Conservation (phyloP, 2,329 filamentous ascomycete species). For the Arachnopeziza araneosa region DNA sequence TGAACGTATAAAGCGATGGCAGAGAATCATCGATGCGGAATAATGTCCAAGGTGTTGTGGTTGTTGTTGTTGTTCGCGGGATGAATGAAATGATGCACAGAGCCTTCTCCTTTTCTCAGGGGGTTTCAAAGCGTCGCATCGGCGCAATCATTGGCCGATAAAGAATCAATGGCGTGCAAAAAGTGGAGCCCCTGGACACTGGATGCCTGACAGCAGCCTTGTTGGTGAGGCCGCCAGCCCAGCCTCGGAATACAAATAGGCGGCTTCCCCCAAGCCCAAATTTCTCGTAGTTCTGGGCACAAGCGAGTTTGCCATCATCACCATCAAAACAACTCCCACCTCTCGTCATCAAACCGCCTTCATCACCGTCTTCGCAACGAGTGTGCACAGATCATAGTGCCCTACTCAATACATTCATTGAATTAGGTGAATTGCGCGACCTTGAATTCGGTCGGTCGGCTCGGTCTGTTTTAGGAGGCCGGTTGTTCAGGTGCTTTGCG, state of each 20-base stretch:
- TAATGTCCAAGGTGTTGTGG: no score
- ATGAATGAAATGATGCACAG: neutral
- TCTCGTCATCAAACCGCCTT: neutral
- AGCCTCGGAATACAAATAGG: neutral
- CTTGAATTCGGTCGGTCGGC: slow-evolving; percentile 1
- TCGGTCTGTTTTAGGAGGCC: slow-evolving; percentile 6
- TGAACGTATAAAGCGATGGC: neutral
- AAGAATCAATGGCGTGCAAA: neutral
- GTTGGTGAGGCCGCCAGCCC: neutral
- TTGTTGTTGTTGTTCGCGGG: neutral
- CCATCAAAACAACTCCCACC: neutral
- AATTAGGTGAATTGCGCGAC: slow-evolving; percentile 16
- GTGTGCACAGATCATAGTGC: slow-evolving; percentile 23
- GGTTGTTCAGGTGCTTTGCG: neutral
- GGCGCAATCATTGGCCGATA: neutral
- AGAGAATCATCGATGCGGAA: neutral
- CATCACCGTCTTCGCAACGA: neutral
- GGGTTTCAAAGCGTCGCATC: neutral
- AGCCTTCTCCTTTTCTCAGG: neutral
- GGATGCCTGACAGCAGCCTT: neutral
- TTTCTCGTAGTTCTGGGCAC: neutral
- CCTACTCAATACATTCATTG: slow-evolving; percentile 26
- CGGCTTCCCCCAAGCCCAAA: neutral
- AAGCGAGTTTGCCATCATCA: neutral
- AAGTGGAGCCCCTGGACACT: neutral